Percentiles rank a stretch among this genome's conserved stretches.
Evolutionary conservation across 208 protist genomes (phyloP).

Genomic region (Leptomonas seymouri): DNA sequence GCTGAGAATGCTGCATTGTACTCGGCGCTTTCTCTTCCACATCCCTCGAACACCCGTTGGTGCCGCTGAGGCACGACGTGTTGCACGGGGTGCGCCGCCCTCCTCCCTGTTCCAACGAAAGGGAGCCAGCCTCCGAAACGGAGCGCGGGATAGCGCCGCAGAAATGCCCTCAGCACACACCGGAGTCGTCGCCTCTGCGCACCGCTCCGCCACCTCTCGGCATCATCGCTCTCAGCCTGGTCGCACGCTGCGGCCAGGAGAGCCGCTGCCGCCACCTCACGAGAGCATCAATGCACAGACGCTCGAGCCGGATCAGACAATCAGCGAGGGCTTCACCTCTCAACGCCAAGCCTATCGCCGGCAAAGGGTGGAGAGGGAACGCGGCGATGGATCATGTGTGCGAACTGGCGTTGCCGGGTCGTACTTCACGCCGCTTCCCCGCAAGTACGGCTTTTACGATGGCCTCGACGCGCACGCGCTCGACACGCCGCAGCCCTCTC

Average conservation of each 20-base stretch:
- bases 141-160: not conserved
- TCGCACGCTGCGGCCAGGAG: conserved; percentile 17
- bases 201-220: not conserved
- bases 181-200: not conserved
- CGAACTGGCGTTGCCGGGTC: conserved; percentile 39
- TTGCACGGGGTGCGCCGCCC: not conserved
- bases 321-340: conserved; percentile 23
- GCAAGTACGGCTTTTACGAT: conserved; percentile 66
- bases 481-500: conserved; percentile 30
- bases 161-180: not conserved
- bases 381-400: conserved; percentile 10
- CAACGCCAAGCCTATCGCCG: conserved; percentile 33
- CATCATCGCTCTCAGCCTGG: not conserved
- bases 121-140: not conserved
- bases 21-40: conserved; percentile 16
- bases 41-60: conserved; percentile 12
- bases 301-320: not conserved
- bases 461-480: conserved; percentile 72
- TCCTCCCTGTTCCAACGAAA: not conserved
- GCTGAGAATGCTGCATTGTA: conserved; percentile 9
- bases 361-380: conserved; percentile 17
- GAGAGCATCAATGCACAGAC: not conserved
- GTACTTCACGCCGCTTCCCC: conserved; percentile 67
- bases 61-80: conserved; percentile 10
- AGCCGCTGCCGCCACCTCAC: conserved; percentile 18